Evolutionary conservation across 106 monocot species (phyloP), one percentile per base, ranked within the genome.

Genomic region (Hemerocallis citrina): DNA sequence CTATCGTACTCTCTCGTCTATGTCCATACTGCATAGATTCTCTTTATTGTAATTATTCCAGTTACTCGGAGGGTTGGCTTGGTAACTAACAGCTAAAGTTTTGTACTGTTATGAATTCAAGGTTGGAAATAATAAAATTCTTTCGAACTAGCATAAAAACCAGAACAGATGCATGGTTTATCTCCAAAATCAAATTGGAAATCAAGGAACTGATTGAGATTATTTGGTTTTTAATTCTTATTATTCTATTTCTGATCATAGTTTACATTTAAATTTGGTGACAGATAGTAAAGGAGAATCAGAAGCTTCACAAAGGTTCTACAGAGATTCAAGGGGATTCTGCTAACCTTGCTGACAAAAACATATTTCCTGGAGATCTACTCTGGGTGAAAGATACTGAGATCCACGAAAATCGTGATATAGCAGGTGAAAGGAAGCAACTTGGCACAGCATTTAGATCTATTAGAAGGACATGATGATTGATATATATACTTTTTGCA

Each of bases 251-350:
- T 22, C 11, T 0, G 2, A 35, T 57, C 19, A 35, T 35, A 17
- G 20, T 57, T 57, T 57, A 36, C 35, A 57, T 57, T 30, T 36
- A 57, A 40, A 5, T 35, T 47, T 36, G 40, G 22, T 35, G 39
- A 23, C 35, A 92, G 98, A 83, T 98, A 57, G 98, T 98, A 43
- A 98, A 92, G 68, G 98, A 98, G 77, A 98, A 98, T 60, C 98
- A 98, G 41, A 88, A 92, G 55, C 77, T 98, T 78, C 82, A 92
- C 75, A 98, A 92, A 72, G 88, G 92, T 7, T 74, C 74, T 36
- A 51, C 36, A 35, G 88, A 92, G 65, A 92, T 98, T 68, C 88
- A 88, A 55, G 98, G 56, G 52, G 98, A 98, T 68, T 74, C 57
- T 63, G 84, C 84, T 70, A 98, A 84, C 58, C 84, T 98, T 60